These are phyloP conservation scores for Tetrahymena borealis DNA, from an alignment of 73 alveolate species.

Conservation along the genomic window DNA sequence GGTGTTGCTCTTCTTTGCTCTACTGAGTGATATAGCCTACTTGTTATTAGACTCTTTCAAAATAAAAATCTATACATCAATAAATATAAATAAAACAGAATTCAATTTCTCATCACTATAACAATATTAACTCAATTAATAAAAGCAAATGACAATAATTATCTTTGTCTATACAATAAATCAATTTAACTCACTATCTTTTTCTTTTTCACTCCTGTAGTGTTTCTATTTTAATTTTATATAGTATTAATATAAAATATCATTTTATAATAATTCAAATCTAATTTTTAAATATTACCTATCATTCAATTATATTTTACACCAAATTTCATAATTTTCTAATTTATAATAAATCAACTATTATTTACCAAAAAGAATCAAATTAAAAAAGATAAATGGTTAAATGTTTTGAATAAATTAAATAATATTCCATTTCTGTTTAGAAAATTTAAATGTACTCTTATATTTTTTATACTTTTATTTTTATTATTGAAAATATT, in stretches of 20 bases:
- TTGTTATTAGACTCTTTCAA: not conserved
- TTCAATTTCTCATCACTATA: not conserved
- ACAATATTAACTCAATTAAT: not conserved
- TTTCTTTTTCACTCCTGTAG: not conserved
- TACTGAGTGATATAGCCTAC: constrained; percentile 59
- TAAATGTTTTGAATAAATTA: no score
- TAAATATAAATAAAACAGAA: not conserved
- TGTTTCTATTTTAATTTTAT: not conserved
- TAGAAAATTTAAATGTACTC: no score
- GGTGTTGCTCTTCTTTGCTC: constrained; percentile 92
- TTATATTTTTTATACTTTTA: no score
- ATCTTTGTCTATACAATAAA: not conserved
- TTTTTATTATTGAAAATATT: no score
- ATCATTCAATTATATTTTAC: no score
- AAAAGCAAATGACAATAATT: constrained; percentile 7
- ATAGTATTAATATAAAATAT: not conserved
- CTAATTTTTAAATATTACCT: no score
- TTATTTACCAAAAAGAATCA: no score
- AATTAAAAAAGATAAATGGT: no score
- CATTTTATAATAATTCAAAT: not conserved
- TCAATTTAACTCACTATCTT: constrained; percentile 1
- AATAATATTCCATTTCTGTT: no score
- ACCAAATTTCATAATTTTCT: no score
- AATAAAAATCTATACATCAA: not conserved
- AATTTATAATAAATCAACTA: no score